Evolutionary conservation across 2,329 filamentous ascomycete genomes (phyloP).

Genomic region (Colletotrichum salicis): DNA sequence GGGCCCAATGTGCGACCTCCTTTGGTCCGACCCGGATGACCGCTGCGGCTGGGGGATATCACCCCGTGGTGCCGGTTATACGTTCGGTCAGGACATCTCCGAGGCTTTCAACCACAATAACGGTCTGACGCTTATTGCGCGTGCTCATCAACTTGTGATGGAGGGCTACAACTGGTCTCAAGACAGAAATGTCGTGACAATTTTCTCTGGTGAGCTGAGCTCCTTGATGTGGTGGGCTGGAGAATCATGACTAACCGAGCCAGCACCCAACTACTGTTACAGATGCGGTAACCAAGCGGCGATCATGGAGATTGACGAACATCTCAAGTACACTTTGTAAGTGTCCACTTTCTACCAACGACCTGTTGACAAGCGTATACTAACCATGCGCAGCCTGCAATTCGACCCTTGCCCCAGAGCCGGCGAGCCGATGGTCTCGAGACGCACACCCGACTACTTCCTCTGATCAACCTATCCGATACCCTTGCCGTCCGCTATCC

Average conservation of each 20-base stretch:
- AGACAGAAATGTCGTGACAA: slow-evolving; percentile 97
- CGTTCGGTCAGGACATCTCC: slow-evolving; percentile 95
- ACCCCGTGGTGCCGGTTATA: slow-evolving; percentile 92
- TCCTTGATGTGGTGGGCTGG: slow-evolving; percentile 36
- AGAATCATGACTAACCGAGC: slow-evolving; percentile 36
- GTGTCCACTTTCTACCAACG: slow-evolving; percentile 44
- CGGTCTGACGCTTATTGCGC: slow-evolving; percentile 91
- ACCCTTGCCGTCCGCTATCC: slow-evolving; percentile 23
- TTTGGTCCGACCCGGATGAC: slow-evolving; percentile 99
- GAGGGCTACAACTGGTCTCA: slow-evolving; percentile 99
- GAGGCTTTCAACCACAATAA: slow-evolving; percentile 99
- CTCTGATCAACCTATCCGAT: slow-evolving; percentile 67
- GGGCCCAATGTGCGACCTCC: slow-evolving; percentile 95
- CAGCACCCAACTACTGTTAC: slow-evolving; percentile 95
- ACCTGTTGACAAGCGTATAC: slow-evolving; percentile 23
- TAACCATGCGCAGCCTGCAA: slow-evolving; percentile 78
- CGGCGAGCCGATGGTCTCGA: slow-evolving; percentile 98
- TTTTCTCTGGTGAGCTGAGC: slow-evolving; percentile 84
- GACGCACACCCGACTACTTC: slow-evolving; percentile 99
- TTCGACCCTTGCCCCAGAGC: slow-evolving; percentile 98
- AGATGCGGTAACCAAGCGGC: slow-evolving; percentile 98
- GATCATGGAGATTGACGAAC: slow-evolving; percentile 99
- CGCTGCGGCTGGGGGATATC: slow-evolving; percentile 96
- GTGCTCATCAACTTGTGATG: slow-evolving; percentile 98
- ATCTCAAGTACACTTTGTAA: slow-evolving; percentile 99